Base-by-base conservation (phyloP, 1,139 yeast species). In the Candida pseudoviswanathii region DNA sequence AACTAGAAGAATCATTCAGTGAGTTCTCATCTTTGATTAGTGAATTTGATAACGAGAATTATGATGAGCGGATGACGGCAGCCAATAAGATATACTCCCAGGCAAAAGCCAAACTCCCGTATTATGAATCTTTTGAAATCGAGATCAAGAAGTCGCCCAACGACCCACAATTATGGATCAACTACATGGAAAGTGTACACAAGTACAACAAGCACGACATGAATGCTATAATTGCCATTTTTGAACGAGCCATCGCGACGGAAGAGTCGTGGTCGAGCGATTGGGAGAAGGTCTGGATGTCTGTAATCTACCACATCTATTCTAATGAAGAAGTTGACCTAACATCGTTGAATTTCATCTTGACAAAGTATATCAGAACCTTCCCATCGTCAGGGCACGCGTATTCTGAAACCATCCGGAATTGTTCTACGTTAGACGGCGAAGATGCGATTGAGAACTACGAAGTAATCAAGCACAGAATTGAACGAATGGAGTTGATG, bases 21-120 rank as follows among this genome's bases (percentile, higher is more conserved):
- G 68, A 66, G 6, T 71, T 67, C 44, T 81, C 86, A 0, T 48
- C 69, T 0, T 77, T 80, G 48, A 68, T 81, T 2, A 70, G 83
- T 1, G 47, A 54, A 6, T 49, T 65, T 47, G 53, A 58, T 3
- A 22, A 47, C 3, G 59, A 58, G 3, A 56, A 68, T 5, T 83
- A 82, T 57, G 78, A 73, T 11, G 49, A 53, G 5, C 65, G 64
- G 36, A 71, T 82, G 76, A 49, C 57, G 2, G 51, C 56, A 1
- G 82, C 81, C 1, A 77, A 70, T 52, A 66, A 66, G 48, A 53
- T 74, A 0, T 68, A 67, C 47, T 51, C 63, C 3, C 55, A 55
- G 9, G 67, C 84, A 0, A 63, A 64, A 42, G 61, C 60, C 27
- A 45, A 54, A 21, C 62, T 65, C 52, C 51, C 64, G 22, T 64